A percentile compares a stretch with the other conserved stretches of the same genome.
These are phyloP conservation scores for Dendrothele bispora DNA, from an alignment of 768 basidiomycete species.

Conservation along the genomic window DNA sequence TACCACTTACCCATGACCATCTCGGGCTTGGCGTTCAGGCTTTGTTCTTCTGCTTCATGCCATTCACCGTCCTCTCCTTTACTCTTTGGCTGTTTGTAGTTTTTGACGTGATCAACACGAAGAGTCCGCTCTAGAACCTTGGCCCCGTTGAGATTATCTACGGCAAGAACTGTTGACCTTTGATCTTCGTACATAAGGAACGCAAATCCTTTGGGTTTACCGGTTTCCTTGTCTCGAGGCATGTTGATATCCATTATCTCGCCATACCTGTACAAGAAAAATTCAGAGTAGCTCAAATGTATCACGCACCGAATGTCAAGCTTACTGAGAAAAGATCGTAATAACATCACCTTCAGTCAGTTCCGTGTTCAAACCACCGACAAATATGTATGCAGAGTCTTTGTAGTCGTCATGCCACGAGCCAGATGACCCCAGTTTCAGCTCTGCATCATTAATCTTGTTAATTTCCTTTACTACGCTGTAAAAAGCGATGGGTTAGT, in stretches of 20 bases:
- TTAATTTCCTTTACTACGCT: constrained; percentile 94
- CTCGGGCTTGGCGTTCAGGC: constrained; percentile 83
- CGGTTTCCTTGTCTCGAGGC: constrained; percentile 91
- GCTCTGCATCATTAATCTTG: constrained; percentile 88
- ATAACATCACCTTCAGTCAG: constrained; percentile 98
- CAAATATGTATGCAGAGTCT: constrained; percentile 94
- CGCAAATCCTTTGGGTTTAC: constrained; percentile 88
- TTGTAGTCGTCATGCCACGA: constrained; percentile 99
- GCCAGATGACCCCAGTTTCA: constrained; percentile 70
- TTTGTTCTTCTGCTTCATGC: constrained; percentile 82
- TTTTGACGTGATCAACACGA: constrained; percentile 89
- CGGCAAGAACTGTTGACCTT: constrained; percentile 91
- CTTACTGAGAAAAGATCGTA: constrained; percentile 96
- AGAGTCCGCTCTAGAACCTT: constrained; percentile 82
- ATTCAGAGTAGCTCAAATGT: constrained; percentile 6
- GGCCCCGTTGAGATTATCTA: constrained; percentile 98
- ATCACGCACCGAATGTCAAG: constrained; percentile 11
- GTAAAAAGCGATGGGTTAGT: constrained; percentile 9
- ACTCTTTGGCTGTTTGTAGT: constrained; percentile 84
- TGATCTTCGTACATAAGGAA: constrained; percentile 99
- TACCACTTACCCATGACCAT: constrained; percentile 56
- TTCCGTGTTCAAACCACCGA: constrained; percentile 85
- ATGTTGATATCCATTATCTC: constrained; percentile 94
- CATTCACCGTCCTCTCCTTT: constrained; percentile 84
- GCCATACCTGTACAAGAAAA: constrained; percentile 74